These are phyloP conservation scores for Diaporthe aspalathi DNA, from an alignment of 2,329 filamentous ascomycete species.

Conservation along the genomic window DNA sequence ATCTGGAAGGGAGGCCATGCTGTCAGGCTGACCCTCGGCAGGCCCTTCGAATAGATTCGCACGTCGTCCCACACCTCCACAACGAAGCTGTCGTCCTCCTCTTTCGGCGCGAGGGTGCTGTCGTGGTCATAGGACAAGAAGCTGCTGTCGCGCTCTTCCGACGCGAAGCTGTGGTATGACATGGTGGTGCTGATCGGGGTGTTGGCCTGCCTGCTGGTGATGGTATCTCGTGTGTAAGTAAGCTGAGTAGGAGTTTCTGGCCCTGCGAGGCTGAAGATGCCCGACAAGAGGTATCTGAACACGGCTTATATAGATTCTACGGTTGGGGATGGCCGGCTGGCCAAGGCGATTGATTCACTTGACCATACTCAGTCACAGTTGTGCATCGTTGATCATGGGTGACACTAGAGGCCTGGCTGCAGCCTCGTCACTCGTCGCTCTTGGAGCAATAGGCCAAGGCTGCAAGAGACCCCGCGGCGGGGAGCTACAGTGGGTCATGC, in stretches of 20 bases:
- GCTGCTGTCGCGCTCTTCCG: no score
- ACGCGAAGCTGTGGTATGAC: constrained; percentile 48
- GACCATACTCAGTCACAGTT: neutral
- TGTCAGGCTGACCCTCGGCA: constrained; percentile 58
- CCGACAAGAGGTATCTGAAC: neutral
- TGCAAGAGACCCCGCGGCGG: neutral
- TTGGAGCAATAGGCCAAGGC: neutral
- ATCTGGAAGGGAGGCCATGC: constrained; percentile 64
- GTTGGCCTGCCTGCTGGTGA: neutral
- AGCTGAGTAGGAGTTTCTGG: no score
- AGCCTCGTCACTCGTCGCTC: neutral
- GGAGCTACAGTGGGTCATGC: neutral
- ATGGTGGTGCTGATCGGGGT: neutral
- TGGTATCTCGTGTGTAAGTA: neutral
- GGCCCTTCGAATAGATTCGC: constrained; percentile 57
- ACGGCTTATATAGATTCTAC: neutral
- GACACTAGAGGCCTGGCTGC: neutral
- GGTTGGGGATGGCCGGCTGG: no score
- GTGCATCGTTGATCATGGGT: neutral
- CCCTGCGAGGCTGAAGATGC: neutral
- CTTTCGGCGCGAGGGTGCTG: no score
- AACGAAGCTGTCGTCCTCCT: constrained; percentile 47
- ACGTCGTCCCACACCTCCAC: constrained; percentile 51
- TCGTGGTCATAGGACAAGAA: no score
- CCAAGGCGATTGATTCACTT: neutral